Evolutionary conservation across 768 basidiomycete genomes (phyloP).

Genomic region (Pleurotus sapidus): DNA sequence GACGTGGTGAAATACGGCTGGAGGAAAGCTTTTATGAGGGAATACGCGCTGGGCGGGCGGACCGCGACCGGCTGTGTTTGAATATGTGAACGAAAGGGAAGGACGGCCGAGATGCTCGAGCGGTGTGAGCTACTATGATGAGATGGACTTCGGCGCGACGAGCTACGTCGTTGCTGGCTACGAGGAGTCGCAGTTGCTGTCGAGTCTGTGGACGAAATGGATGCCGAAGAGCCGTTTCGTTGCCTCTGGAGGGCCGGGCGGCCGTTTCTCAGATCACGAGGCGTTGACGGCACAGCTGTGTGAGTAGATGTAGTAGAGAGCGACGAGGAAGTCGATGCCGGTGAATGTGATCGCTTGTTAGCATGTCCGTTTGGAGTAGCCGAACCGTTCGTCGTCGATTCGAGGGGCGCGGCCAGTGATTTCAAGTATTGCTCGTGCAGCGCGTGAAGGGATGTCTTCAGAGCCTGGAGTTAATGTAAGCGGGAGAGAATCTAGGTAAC

Average conservation of each 20-base stretch:
- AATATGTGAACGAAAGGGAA: conserved; percentile 16
- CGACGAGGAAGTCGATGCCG: conserved; percentile 64
- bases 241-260: conserved; percentile 14
- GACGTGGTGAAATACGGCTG: conserved; percentile 46
- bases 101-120: not conserved
- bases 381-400: not conserved
- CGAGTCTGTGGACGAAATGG: conserved; percentile 35
- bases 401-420: conserved; percentile 17
- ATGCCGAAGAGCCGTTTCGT: conserved; percentile 21
- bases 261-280: conserved; percentile 23
- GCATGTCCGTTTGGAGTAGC: conserved; percentile 11
- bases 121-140: not conserved
- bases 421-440: conserved; percentile 36
- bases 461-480: conserved; percentile 25
- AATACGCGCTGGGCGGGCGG: conserved; percentile 28
- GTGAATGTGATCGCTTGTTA: conserved; percentile 33
- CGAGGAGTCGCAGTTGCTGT: conserved; percentile 34
- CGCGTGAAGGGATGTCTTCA: conserved; percentile 37
- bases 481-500: conserved; percentile 1
- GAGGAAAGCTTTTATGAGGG: conserved; percentile 47
- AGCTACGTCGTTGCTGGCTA: conserved; percentile 9
- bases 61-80: conserved; percentile 16
- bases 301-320: conserved; percentile 72
- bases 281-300: conserved; percentile 59
- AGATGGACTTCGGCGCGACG: conserved; percentile 3